A percentile compares a stretch with the other conserved stretches of the same genome.
These are phyloP conservation scores for Hyparrhenia diplandra DNA, from an alignment of 176 grass and related monocot genomes.

Conservation along the genomic window DNA sequence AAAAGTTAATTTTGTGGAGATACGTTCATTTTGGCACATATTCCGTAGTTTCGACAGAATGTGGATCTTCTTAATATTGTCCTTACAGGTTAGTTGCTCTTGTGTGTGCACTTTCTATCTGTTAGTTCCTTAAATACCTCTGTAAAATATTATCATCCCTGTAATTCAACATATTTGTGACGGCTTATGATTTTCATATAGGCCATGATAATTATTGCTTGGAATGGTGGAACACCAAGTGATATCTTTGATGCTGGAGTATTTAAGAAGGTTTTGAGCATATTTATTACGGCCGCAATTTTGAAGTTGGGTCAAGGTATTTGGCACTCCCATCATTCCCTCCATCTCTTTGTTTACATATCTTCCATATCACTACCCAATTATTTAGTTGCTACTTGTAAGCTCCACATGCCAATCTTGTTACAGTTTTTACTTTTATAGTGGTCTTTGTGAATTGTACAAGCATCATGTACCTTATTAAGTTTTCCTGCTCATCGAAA, in stretches of 20 bases:
- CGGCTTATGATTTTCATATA: slow-evolving; percentile 26
- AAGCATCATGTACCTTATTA: not conserved
- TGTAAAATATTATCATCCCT: not conserved
- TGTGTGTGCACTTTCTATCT: not conserved
- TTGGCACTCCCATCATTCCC: not conserved
- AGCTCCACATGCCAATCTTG: not conserved
- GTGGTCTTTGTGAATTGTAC: not conserved
- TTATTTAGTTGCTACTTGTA: slow-evolving; percentile 4
- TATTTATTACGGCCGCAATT: slow-evolving; percentile 96
- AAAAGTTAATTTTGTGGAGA: slow-evolving; percentile 99
- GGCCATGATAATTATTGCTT: slow-evolving; percentile 96
- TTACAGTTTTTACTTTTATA: not conserved
- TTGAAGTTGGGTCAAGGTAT: slow-evolving; percentile 87
- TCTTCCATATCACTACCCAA: not conserved
- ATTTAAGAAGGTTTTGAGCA: slow-evolving; percentile 91
- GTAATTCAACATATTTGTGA: slow-evolving; percentile 30
- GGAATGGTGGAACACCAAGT: slow-evolving; percentile 92
- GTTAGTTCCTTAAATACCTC: not conserved
- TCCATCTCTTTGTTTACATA: not conserved
- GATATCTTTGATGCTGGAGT: slow-evolving; percentile 85
- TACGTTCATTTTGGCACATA: slow-evolving; percentile 98
- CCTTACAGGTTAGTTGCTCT: slow-evolving; percentile 68
- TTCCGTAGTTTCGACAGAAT: slow-evolving; percentile 98
- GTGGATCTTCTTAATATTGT: slow-evolving; percentile 98
- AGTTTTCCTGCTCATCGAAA: too few relatives aligned